These are phyloP conservation scores for Geotrichum citri-aurantii DNA, from an alignment of 1,139 yeast species.

Conservation along the genomic window DNA sequence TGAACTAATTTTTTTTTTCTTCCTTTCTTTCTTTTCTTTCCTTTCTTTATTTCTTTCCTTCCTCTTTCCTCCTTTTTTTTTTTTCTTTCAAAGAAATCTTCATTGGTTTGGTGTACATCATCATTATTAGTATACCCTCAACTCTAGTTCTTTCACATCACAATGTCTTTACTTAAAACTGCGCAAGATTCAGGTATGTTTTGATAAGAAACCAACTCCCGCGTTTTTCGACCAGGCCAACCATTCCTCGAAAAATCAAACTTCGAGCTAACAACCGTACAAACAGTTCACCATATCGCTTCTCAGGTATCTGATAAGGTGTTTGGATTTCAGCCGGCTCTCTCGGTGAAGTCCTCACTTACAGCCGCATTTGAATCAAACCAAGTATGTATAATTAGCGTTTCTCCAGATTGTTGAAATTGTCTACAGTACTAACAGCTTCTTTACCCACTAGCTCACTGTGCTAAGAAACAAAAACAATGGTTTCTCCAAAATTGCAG, in stretches of 20 bases:
- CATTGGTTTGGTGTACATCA: neutral
- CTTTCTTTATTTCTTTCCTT: neutral
- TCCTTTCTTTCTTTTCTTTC: neutral
- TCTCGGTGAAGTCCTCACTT: constrained; percentile 42
- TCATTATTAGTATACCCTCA: neutral
- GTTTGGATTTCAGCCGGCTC: constrained; percentile 46
- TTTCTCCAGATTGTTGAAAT: neutral
- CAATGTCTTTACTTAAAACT: constrained; percentile 2
- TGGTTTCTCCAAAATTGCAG: constrained; percentile 45
- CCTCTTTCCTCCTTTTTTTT: neutral
- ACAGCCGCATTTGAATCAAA: constrained; percentile 22
- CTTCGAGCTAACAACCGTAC: neutral
- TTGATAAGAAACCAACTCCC: neutral
- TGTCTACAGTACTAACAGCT: neutral
- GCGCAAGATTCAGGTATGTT: constrained; percentile 14
- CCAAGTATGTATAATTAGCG: constrained; percentile 7
- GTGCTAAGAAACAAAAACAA: constrained; percentile 47
- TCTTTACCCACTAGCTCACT: constrained; percentile 25
- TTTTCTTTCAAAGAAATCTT: neutral
- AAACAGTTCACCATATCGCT: constrained; percentile 29
- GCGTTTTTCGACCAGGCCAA: neutral
- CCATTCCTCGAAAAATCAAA: neutral
- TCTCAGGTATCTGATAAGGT: constrained; percentile 35
- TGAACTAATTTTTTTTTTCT: neutral
- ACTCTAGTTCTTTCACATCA: neutral